Base-by-base conservation (phyloP, 2,329 filamentous ascomycete genomes). In the Elsinoe arachidis region DNA sequence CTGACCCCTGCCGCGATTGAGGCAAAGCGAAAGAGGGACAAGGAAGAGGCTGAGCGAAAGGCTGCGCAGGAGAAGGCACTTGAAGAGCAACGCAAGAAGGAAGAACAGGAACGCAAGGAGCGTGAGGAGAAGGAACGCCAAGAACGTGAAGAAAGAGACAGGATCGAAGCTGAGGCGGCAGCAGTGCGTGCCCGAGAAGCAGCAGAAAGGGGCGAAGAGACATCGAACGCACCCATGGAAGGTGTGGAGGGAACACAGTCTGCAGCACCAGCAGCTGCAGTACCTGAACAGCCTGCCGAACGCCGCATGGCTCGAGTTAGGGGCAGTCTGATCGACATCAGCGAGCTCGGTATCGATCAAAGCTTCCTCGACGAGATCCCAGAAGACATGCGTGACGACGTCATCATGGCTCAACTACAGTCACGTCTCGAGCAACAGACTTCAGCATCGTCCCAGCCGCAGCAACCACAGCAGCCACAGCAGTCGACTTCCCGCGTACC, bases 351-450 rank as follows among this genome's bases (percentile, higher is more conserved):
- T 51, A 97, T 99, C 64, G 93, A 99, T 68, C 82, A 87, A 14
- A 91, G 95, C 58, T 99, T 96, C 71, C 82, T 99, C 5, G 89
- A 93, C 59, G 95, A 92, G n/a, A 76, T 99, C n/a, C 93, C 93
- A 0, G 93, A 99, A 65, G 95, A 99, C 60, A 85, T 97, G 68
- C 82, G 93, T 46, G 92, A 97, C 70, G 93, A 99, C 69, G 93
- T 99, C 51, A 88, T 99, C 62, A 90, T 95, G 70, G 85, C 91
- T 61, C 90, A 95, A 59, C 82, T 96, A 7, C 54, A 61, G 90
- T 88, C 55, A 85, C 89, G 62, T 83, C 34, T 53, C 9, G 49
- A 53, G n/a, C 49, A 53, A 17, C 49, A 34, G 9, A 19, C 49
- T 35, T 15, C 39, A 19, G 41, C 26, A 30, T 7, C 26, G 9